These are phyloP conservation scores for Kodamaea plutei DNA, from an alignment of 1,139 yeast genomes.

Conservation along the genomic window DNA sequence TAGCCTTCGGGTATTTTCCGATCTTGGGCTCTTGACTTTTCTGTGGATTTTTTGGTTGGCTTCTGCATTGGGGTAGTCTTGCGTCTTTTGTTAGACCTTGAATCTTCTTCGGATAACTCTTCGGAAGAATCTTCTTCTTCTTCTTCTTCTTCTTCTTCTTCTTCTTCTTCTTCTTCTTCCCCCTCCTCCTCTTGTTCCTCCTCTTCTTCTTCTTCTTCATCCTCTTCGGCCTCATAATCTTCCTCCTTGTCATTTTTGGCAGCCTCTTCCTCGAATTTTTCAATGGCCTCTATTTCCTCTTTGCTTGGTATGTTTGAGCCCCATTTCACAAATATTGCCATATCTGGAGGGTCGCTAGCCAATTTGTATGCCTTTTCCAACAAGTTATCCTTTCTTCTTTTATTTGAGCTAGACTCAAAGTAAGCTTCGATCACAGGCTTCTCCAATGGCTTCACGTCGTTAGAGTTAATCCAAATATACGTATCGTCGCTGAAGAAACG, in stretches of 20 bases:
- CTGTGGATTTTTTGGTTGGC: conserved; percentile 8
- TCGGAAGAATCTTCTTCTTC: conserved; percentile 3
- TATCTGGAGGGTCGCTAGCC: conserved; percentile 42
- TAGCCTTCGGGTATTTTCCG: conserved; percentile 18
- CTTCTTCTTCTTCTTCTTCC: conserved; percentile 11
- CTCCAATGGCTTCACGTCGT: conserved; percentile 36
- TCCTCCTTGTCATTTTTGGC: conserved; percentile 14
- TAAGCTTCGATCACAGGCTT: conserved; percentile 26
- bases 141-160: conserved; percentile 14
- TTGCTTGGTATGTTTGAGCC: conserved; percentile 33
- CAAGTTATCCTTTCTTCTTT: conserved; percentile 33
- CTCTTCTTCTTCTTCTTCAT: conserved; percentile 11
- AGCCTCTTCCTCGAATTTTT: conserved; percentile 17
- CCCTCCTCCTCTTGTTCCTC: conserved; percentile 9
- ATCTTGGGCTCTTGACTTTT: conserved; percentile 20
- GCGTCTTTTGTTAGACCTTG: conserved; percentile 6
- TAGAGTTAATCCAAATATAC: conserved; percentile 53
- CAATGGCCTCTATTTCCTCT: conserved; percentile 10
- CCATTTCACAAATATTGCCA: conserved; percentile 39
- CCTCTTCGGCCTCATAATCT: conserved; percentile 9
- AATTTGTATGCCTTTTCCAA: conserved; percentile 37
- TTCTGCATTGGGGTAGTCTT: conserved; percentile 5
- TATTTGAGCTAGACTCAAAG: conserved; percentile 17
- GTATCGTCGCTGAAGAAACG: conserved; percentile 65
- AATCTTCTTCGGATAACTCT: conserved; percentile 11